Evolutionary conservation across 2,329 filamentous ascomycete genomes (phyloP), one percentile per base, ranked within the genome.

Genomic region (Phaeophleospora eucalypticola): DNA sequence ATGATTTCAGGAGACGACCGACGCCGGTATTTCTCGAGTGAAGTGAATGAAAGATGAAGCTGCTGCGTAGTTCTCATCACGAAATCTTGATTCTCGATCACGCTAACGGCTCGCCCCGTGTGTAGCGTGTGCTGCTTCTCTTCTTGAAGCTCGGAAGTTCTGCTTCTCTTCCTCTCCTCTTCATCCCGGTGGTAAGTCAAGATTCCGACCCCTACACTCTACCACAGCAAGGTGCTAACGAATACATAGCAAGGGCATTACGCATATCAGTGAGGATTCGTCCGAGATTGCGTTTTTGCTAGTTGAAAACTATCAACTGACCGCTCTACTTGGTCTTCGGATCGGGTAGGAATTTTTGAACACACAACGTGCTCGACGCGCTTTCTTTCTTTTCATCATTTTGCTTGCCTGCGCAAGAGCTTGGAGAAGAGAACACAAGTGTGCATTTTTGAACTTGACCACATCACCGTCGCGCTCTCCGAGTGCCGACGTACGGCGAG

Each of bases 261-360:
- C 79, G 82, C 80, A 80, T 83, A 81, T 80, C 83, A 84, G 82
- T 89, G 85, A 89, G 82, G 85, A 87, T 83, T 82, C 79, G 82
- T 88, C 86, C 81, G 86, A 89, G 83, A 81, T 80, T 79, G 80
- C 79, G 78, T 87, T 87, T 86, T 87, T 88, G 85, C 85, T 88
- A 86, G 83, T 87, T 87, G 84, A 86, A 86, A 87, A 86, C 84
- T 87, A 86, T 75, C 77, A 80, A 61, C 60, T 86, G 84, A 87
- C 84, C 77, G 77, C 85, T 89, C 76, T 75, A 77, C 72, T 78
- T 79, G 81, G 83, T 78, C 79, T 77, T 75, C 74, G 76, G 79
- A 76, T 78, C 79, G 80, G 72, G 74, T 78, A 77, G 84, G 85
- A 89, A 89, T 89, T 84, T 89, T 89, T 88, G 84, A 72, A 46